Evolutionary conservation across 202 grass and related monocot species (phyloP).

Genomic region (Eragrostis tef): DNA sequence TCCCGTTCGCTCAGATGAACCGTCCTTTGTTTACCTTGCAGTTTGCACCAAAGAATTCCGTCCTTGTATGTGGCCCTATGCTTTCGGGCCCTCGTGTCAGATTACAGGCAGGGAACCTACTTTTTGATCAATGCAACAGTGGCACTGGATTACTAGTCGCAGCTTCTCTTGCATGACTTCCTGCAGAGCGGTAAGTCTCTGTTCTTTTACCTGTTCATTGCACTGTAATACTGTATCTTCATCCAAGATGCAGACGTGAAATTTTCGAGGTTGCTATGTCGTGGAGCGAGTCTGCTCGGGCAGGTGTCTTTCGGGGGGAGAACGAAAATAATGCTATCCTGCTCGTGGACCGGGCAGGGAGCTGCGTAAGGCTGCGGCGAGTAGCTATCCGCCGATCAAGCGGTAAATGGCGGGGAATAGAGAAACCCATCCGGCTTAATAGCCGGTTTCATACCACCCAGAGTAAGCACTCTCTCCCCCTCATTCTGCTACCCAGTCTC

Average conservation of each 20-base stretch:
- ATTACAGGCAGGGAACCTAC: not conserved
- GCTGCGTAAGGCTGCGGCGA: not conserved
- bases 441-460: not conserved
- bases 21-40: not conserved
- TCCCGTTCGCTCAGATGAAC: not conserved
- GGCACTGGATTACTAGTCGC: not conserved
- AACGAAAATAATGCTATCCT: too few relatives aligned
- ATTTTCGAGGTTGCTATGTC: not conserved
- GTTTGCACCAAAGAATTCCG: not conserved
- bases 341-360: not conserved
- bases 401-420: not conserved
- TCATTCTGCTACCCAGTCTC: too few relatives aligned
- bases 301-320: not conserved
- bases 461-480: not conserved
- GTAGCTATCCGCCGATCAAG: not conserved
- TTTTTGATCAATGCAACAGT: conserved; percentile 36
- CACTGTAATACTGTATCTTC: not conserved
- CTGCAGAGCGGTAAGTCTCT: not conserved
- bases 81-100: conserved; percentile 5
- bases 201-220: not conserved
- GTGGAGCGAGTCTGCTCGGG: not conserved
- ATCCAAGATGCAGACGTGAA: not conserved
- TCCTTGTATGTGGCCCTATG: not conserved
- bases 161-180: not conserved
- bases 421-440: not conserved